Percentiles rank a stretch among this genome's conserved stretches.
These are phyloP conservation scores for Astragalus membranaceus DNA, from an alignment of 306 rosid genomes.

Conservation along the genomic window DNA sequence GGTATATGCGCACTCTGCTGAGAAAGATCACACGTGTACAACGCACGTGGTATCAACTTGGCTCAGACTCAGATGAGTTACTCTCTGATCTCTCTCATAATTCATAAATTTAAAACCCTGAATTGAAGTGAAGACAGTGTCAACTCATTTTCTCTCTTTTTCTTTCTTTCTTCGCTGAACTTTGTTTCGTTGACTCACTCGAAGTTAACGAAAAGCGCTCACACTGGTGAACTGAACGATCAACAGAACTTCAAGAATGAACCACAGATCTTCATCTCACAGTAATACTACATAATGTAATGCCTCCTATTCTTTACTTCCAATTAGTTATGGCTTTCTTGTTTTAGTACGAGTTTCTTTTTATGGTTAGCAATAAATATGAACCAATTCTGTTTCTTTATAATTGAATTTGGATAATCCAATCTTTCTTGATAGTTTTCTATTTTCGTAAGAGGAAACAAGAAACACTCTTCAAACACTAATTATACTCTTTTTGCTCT, in stretches of 20 bases:
- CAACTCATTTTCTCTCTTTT: neutral
- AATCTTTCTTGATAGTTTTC: neutral
- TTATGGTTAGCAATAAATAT: neutral
- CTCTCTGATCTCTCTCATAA: neutral
- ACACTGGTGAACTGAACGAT: neutral
- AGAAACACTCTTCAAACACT: neutral
- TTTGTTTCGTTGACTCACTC: neutral
- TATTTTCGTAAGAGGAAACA: neutral
- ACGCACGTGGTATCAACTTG: neutral
- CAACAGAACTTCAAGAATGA: neutral
- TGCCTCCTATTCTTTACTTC: neutral
- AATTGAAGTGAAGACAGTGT: neutral
- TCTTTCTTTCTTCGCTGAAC: neutral
- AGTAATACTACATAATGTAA: neutral
- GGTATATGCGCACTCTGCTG: no score
- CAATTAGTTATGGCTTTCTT: neutral
- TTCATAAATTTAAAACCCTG: neutral
- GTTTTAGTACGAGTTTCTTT: neutral
- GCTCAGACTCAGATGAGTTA: neutral
- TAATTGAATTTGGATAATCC: neutral
- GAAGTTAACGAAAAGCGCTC: neutral
- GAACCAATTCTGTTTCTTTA: neutral
- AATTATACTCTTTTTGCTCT: neutral
- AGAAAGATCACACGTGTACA: neutral
- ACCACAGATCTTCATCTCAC: slow-evolving; percentile 13